Conservation (phyloP, 306 rosid genomes). For the Acacia confusa region DNA sequence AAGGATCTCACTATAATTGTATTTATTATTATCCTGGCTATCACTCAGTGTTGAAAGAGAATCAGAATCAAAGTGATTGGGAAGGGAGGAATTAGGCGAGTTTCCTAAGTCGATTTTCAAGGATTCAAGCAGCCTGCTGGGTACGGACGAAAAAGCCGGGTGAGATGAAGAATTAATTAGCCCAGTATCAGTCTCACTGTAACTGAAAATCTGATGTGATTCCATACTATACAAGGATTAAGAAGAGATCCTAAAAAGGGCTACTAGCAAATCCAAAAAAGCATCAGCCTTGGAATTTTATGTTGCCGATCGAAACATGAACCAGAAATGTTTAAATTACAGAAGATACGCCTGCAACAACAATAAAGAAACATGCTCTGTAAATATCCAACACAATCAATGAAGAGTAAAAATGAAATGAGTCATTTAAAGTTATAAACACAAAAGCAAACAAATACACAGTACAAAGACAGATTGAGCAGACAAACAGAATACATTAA, state of each 20-base stretch:
- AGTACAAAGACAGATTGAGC: conserved; percentile 1
- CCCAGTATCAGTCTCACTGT: conserved; percentile 46
- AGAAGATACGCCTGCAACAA: conserved; percentile 38
- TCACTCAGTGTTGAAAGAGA: conserved; percentile 49
- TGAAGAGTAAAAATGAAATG: not conserved
- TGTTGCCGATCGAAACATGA: not conserved
- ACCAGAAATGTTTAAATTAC: not conserved
- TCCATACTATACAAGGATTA: conserved; percentile 54
- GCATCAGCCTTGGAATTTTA: not conserved
- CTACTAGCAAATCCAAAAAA: not conserved
- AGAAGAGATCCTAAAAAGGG: conserved; percentile 16
- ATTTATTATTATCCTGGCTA: conserved; percentile 61
- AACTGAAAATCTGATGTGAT: conserved; percentile 50
- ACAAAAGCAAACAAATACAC: not conserved
- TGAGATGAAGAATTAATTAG: conserved; percentile 46
- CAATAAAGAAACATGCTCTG: conserved; percentile 26
- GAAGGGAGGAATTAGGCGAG: conserved; percentile 58
- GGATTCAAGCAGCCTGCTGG: conserved; percentile 53
- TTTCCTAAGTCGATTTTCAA: conserved; percentile 53
- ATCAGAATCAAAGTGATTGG: conserved; percentile 55
- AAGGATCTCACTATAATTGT: conserved; percentile 50
- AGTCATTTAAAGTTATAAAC: not conserved
- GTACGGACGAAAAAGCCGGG: conserved; percentile 45
- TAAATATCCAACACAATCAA: conserved; percentile 16
- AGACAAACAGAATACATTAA: not conserved